phyloP scores from a whole-genome alignment of 768 basidiomycete genomes.

The Phlebiopsis gigantea region DNA sequence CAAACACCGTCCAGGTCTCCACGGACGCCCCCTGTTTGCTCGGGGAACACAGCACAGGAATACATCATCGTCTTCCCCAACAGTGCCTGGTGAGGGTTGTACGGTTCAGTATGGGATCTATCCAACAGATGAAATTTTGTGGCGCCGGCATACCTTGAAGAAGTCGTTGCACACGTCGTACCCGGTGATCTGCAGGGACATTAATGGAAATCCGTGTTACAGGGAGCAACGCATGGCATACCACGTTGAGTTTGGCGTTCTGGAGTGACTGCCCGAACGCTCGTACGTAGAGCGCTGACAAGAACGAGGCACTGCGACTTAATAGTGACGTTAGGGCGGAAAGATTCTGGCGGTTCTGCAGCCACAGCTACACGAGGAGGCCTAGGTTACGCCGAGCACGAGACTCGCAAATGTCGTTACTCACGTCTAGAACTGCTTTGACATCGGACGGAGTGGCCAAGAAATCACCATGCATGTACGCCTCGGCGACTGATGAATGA shows the following conservation, averaged over 20 bases:
- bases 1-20: constrained; percentile 33
- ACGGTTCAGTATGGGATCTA: not conserved
- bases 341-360: constrained; percentile 20
- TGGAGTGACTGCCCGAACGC: constrained; percentile 56
- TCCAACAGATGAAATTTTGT: not conserved
- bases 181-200: constrained; percentile 36
- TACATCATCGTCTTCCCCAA: constrained; percentile 1
- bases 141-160: constrained; percentile 53
- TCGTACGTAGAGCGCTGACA: constrained; percentile 14
- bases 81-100: not conserved
- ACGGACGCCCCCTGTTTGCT: constrained; percentile 2
- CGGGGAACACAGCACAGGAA: constrained; percentile 1
- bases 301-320: constrained; percentile 2
- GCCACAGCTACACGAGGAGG: constrained; percentile 18
- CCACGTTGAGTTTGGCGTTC: constrained; percentile 65
- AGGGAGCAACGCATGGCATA: constrained; percentile 18
- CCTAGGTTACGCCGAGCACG: not conserved
- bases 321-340: constrained; percentile 13
- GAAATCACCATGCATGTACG: constrained; percentile 24
- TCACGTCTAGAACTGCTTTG: constrained; percentile 18
- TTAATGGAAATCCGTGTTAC: not conserved
- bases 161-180: constrained; percentile 87
- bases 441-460: constrained; percentile 14
- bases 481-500: constrained; percentile 20
- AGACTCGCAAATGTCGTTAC: not conserved